Percentiles rank a stretch among this genome's conserved stretches.
These are phyloP conservation scores for Camelina neglecta DNA, from an alignment of 345 rosid species.

Conservation along the genomic window DNA sequence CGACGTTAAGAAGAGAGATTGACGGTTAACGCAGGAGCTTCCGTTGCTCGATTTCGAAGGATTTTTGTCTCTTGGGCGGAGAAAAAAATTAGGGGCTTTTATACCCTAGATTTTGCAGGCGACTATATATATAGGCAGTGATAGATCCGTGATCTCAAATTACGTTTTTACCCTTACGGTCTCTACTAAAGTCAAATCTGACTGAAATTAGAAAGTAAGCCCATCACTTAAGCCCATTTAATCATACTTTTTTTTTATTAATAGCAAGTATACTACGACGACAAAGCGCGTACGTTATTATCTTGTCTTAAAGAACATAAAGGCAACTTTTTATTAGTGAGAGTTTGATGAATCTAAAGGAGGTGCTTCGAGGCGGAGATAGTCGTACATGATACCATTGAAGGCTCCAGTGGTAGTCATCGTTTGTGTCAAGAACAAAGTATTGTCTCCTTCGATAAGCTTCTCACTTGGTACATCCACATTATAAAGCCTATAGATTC, in stretches of 20 bases:
- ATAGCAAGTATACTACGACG: background rate
- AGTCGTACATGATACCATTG: slow-evolving; percentile 89
- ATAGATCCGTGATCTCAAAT: slow-evolving; percentile 1
- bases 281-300: background rate
- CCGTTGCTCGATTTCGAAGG: slow-evolving; percentile 46
- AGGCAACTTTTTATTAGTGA: background rate
- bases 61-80: slow-evolving; percentile 54
- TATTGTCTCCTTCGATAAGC: slow-evolving; percentile 66
- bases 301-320: background rate
- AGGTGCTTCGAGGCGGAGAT: slow-evolving; percentile 86
- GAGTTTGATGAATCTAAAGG: slow-evolving; percentile 28
- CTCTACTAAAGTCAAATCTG: background rate
- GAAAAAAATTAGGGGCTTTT: slow-evolving; percentile 59
- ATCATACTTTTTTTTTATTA: background rate
- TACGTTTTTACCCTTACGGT: background rate
- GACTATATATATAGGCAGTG: slow-evolving; percentile 64
- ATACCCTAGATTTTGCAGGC: slow-evolving; percentile 88
- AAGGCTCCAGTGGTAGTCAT: slow-evolving; percentile 61
- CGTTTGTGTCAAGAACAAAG: slow-evolving; percentile 64
- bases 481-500: slow-evolving; percentile 69
- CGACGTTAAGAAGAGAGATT: slow-evolving; percentile 34
- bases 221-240: slow-evolving; percentile 14
- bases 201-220: background rate
- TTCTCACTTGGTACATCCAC: slow-evolving; percentile 56
- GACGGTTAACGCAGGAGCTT: slow-evolving; percentile 18